Percentiles rank a stretch among this genome's conserved stretches.
These are phyloP conservation scores for Zymoseptoria ardabiliae DNA, from an alignment of 2,329 filamentous ascomycete genomes.

Conservation along the genomic window DNA sequence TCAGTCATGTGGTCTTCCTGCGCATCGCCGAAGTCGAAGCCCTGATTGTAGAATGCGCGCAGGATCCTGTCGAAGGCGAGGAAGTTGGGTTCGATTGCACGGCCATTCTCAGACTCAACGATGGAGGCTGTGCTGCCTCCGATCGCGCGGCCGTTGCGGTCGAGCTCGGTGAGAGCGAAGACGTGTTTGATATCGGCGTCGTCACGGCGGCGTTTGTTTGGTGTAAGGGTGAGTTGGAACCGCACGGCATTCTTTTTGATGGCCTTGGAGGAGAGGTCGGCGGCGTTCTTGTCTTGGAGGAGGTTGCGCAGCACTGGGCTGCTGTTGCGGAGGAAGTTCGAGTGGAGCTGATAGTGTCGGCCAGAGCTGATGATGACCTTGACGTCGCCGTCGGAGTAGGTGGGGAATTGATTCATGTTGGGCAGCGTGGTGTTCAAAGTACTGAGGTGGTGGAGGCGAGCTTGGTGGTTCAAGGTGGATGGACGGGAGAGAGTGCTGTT, in stretches of 20 bases:
- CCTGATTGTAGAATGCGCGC: constrained; percentile 40
- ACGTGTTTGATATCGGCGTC: constrained; percentile 6
- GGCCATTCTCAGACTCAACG: background rate
- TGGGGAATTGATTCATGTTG: constrained; percentile 26
- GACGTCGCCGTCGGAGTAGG: constrained; percentile 35
- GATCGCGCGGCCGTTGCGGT: constrained; percentile 19
- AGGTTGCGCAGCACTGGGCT: constrained; percentile 17
- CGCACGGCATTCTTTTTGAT: constrained; percentile 19
- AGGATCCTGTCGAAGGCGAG: constrained; percentile 38
- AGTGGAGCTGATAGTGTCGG: constrained; percentile 35
- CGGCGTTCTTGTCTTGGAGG: constrained; percentile 19
- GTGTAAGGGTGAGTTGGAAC: constrained; percentile 19
- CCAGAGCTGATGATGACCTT: constrained; percentile 30
- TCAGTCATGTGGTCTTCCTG: constrained; percentile 31
- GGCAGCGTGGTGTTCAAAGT: background rate
- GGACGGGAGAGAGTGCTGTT: background rate
- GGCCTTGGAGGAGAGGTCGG: constrained; percentile 25
- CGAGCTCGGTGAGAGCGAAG: constrained; percentile 11
- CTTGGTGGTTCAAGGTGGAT: background rate
- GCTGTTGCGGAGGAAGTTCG: constrained; percentile 26
- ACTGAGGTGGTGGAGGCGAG: background rate
- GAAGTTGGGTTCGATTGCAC: background rate
- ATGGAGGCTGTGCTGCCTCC: background rate
- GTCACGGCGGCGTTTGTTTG: constrained; percentile 10
- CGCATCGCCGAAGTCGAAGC: constrained; percentile 35